phyloP scores from a whole-genome alignment of 805 yeast genomes.

The Yarrowia sp. region DNA sequence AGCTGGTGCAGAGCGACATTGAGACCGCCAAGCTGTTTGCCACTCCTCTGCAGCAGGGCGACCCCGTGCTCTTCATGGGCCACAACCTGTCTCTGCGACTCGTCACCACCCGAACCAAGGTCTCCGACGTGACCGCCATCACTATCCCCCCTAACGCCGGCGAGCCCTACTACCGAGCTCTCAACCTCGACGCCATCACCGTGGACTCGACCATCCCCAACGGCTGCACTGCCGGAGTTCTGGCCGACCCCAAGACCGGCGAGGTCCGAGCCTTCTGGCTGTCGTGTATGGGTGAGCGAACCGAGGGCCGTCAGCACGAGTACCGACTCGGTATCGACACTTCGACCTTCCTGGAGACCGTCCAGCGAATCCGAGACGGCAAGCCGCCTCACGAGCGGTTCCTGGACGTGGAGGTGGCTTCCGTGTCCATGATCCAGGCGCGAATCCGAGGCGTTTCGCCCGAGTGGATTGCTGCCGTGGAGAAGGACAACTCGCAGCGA shows the following conservation, averaged over 20 bases:
- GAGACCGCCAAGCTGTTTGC: constrained; percentile 61
- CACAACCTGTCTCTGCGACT: constrained; percentile 67
- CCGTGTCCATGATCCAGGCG: constrained; percentile 68
- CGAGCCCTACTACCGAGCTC: constrained; percentile 80
- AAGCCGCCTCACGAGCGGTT: constrained; percentile 56
- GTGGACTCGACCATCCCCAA: constrained; percentile 70
- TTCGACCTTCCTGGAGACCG: constrained; percentile 57
- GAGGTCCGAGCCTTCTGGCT: constrained; percentile 82
- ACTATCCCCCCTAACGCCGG: constrained; percentile 66
- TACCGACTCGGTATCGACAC: constrained; percentile 77
- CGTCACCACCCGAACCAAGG: constrained; percentile 69
- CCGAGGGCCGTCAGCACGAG: constrained; percentile 56
- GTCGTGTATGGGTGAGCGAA: constrained; percentile 74
- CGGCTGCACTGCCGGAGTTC: constrained; percentile 75
- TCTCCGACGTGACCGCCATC: constrained; percentile 72
- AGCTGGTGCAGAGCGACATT: constrained; percentile 66
- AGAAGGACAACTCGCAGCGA: constrained; percentile 59
- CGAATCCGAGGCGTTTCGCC: constrained; percentile 86
- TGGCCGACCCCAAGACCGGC: constrained; percentile 69
- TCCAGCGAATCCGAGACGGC: constrained; percentile 51
- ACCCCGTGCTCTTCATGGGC: constrained; percentile 74
- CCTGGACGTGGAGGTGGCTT: constrained; percentile 74
- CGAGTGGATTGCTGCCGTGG: constrained; percentile 71
- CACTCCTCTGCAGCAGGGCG: constrained; percentile 66
- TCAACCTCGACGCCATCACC: constrained; percentile 73